Percentiles rank a stretch among this genome's conserved stretches.
Evolutionary conservation across 768 basidiomycete species (phyloP).

Genomic region (Naganishia kalamii): DNA sequence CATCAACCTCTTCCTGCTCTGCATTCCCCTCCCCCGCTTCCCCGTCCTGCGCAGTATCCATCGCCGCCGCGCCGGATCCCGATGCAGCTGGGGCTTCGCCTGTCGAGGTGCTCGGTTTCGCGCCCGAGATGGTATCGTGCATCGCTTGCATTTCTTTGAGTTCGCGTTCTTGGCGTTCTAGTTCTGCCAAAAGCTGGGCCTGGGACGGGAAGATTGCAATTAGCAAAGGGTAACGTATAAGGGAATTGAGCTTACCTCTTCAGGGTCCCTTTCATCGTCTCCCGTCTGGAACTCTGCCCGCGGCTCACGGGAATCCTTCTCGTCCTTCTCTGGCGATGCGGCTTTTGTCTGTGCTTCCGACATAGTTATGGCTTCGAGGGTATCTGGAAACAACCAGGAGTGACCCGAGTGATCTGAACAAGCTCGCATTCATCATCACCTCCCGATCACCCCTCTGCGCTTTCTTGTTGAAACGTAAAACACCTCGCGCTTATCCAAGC

Average conservation of each 20-base stretch:
- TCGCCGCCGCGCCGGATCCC: constrained; percentile 20
- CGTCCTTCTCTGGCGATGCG: not conserved
- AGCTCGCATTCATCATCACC: constrained; percentile 14
- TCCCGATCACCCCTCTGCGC: not conserved
- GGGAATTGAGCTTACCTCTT: not conserved
- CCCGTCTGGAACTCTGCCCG: not conserved
- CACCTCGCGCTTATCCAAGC: not conserved
- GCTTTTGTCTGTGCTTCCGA: not conserved
- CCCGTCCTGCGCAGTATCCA: constrained; percentile 49
- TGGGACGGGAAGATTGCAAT: not conserved
- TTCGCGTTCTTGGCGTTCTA: not conserved
- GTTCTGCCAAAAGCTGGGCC: constrained; percentile 5
- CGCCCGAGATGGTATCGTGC: constrained; percentile 29
- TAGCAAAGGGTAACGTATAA: not conserved
- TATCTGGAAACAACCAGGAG: not conserved
- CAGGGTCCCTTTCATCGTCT: constrained; percentile 14
- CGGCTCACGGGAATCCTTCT: not conserved
- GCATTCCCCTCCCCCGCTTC: constrained; percentile 64
- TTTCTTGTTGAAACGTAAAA: not conserved
- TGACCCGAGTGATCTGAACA: no score
- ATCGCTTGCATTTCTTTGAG: constrained; percentile 13
- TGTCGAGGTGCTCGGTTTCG: constrained; percentile 25
- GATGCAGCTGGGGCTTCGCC: constrained; percentile 26
- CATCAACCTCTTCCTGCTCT: constrained; percentile 72
- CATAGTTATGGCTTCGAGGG: not conserved